Percentiles rank a stretch among this genome's conserved stretches.
Evolutionary conservation across 2,329 filamentous ascomycete species (phyloP).

Genomic region (Sclerotinia trifoliorum): DNA sequence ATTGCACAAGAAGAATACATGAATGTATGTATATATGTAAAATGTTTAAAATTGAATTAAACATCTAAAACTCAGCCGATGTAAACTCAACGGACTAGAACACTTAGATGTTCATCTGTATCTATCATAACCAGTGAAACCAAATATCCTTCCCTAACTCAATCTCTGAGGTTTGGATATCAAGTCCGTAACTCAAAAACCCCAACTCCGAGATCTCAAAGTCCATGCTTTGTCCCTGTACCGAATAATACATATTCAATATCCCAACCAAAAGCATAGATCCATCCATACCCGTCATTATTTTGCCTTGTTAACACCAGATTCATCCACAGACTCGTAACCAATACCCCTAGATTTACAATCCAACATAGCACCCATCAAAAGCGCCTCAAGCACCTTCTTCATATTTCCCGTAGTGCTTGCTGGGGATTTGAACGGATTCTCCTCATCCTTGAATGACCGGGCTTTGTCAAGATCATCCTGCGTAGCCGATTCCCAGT

Average conservation of each 20-base stretch:
- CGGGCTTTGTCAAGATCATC: background rate
- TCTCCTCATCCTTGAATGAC: background rate
- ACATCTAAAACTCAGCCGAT: background rate
- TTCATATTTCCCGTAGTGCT: conserved; percentile 9
- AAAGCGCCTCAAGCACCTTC: background rate
- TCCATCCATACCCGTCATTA: background rate
- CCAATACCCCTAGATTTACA: background rate
- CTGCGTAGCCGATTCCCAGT: background rate
- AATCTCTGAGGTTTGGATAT: background rate
- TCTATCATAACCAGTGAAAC: background rate
- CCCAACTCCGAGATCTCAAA: background rate
- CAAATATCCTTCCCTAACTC: no score
- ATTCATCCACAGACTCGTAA: background rate
- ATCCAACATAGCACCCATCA: conserved; percentile 6
- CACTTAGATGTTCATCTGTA: background rate
- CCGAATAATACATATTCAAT: background rate
- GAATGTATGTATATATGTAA: background rate
- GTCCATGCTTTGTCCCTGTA: background rate
- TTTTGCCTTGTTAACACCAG: background rate
- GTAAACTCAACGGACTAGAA: background rate
- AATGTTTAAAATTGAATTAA: background rate
- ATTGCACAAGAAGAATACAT: background rate
- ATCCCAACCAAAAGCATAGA: background rate
- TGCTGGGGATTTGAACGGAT: background rate
- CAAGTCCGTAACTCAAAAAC: background rate